Evolutionary conservation across 2,329 filamentous ascomycete genomes (phyloP).

Genomic region (Lasiodiplodia sp.): DNA sequence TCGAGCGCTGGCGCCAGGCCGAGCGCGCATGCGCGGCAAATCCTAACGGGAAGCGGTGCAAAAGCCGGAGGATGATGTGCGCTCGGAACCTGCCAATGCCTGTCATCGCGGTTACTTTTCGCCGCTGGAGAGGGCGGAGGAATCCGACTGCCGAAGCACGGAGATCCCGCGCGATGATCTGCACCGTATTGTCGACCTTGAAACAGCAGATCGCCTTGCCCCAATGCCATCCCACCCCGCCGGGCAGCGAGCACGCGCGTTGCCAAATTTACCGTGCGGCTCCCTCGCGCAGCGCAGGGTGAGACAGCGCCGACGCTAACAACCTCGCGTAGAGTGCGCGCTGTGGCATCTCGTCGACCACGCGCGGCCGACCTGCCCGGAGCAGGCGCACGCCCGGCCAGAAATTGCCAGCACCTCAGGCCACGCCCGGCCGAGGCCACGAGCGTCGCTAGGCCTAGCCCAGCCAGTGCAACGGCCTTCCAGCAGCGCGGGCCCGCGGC

Average conservation of each 20-base stretch:
- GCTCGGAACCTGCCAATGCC: slow-evolving; percentile 23
- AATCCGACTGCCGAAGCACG: slow-evolving; percentile 24
- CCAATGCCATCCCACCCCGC: slow-evolving; percentile 17
- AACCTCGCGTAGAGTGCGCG: slow-evolving; percentile 11
- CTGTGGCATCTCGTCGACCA: background rate
- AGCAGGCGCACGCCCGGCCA: background rate
- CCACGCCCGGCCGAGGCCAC: slow-evolving; percentile 1
- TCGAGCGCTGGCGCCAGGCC: background rate
- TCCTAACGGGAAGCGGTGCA: slow-evolving; percentile 22
- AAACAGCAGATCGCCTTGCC: slow-evolving; percentile 19
- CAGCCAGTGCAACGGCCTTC: slow-evolving; percentile 1
- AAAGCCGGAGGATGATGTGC: slow-evolving; percentile 26
- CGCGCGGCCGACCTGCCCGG: slow-evolving; percentile 17
- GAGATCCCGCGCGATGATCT: slow-evolving; percentile 24
- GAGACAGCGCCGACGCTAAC: slow-evolving; percentile 26
- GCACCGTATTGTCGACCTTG: slow-evolving; percentile 11
- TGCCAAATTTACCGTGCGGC: slow-evolving; percentile 15
- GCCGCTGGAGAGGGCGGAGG: slow-evolving; percentile 17
- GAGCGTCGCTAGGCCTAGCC: background rate
- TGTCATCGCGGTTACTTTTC: background rate
- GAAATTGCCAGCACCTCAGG: slow-evolving; percentile 11
- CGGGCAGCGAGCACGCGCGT: slow-evolving; percentile 7
- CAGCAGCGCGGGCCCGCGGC: slow-evolving; percentile 13
- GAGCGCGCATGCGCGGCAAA: slow-evolving; percentile 21
- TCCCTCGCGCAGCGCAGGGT: slow-evolving; percentile 18